Base-by-base conservation (phyloP, 306 rosid species). In the Quercus wislizeni region DNA sequence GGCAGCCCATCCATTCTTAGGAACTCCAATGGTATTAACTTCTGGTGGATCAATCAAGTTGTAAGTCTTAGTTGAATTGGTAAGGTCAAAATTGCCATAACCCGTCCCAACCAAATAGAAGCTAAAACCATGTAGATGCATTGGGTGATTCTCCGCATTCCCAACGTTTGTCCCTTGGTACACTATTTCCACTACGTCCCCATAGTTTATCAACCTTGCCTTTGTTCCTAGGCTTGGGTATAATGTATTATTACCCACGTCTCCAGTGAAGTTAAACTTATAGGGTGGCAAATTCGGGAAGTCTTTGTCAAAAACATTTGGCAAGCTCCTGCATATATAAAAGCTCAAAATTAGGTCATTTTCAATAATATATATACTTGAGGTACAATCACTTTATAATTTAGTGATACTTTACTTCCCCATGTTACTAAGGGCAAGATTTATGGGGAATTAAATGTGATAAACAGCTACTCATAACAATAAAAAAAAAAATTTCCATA, bases 51-150 rank as follows among this genome's bases (percentile, higher is more conserved):
- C 84, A 33, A 57, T 55, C 79, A 84, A 80, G 54, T 84, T 84
- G 68, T 76, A 84, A 5, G 82, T 83, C 19, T 35, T 20, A 5
- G 80, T 69, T 2, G 77, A 72, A 8, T 55, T 74, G 10, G 12
- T 55, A 1, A 17, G 6, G 65, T 74, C n/a, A 17, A 57, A 86
- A 51, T 80, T 86, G 1, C 83, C 89, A 21, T 19, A 52, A 33
- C 84, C 89, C 0, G 38, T 76, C 38, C 89, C 89, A 17, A 86
- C 87, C 52, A 76, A 23, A 17, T 43, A 86, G 84, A 85, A 85
- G 27, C 80, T 86, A 38, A 19, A 86, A 9, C 90, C 92, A 73
- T 89, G 92, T 20, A 86, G 75, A 75, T 89, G 92, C 73, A 86
- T 62, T 1, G 90, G 88, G 59, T 89, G 90, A 76, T 82, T 84